phyloP scores from a whole-genome alignment of 768 basidiomycete genomes.

The Fibroporia radiculosa region DNA sequence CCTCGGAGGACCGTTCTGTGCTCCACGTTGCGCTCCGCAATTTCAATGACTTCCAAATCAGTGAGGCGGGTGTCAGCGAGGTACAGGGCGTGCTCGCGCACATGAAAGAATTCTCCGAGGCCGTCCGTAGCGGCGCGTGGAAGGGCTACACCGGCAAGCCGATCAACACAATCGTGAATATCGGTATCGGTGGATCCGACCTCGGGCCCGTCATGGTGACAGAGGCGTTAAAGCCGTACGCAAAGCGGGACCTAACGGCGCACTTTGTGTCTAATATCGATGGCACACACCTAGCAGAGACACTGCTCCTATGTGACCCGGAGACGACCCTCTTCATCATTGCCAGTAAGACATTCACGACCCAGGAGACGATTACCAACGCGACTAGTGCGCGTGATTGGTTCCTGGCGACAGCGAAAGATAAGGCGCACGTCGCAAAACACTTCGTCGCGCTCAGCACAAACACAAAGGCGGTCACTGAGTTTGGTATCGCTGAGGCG shows the following conservation, averaged over 20 bases:
- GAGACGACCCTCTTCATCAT: conserved; percentile 97
- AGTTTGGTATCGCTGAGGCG: conserved; percentile 81
- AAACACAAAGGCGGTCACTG: conserved; percentile 88
- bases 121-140: conserved; percentile 82
- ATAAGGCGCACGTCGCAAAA: conserved; percentile 91
- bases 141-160: conserved; percentile 96
- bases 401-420: conserved; percentile 82
- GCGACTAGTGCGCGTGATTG: conserved; percentile 89
- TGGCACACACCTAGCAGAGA: conserved; percentile 94
- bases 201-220: conserved; percentile 99
- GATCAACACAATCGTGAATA: conserved; percentile 94
- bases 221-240: conserved; percentile 91
- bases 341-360: conserved; percentile 99
- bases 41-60: conserved; percentile 68
- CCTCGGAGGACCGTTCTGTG: conserved; percentile 94
- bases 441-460: conserved; percentile 99
- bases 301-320: conserved; percentile 68
- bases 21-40: conserved; percentile 90
- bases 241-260: conserved; percentile 78
- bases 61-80: conserved; percentile 75
- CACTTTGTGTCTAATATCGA: conserved; percentile 98
- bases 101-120: conserved; percentile 84
- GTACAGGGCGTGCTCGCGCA: conserved; percentile 80
- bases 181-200: conserved; percentile 98
- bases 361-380: conserved; percentile 99